Conservation (phyloP, 2,329 filamentous ascomycete genomes). For the Ophiostoma australiae region DNA sequence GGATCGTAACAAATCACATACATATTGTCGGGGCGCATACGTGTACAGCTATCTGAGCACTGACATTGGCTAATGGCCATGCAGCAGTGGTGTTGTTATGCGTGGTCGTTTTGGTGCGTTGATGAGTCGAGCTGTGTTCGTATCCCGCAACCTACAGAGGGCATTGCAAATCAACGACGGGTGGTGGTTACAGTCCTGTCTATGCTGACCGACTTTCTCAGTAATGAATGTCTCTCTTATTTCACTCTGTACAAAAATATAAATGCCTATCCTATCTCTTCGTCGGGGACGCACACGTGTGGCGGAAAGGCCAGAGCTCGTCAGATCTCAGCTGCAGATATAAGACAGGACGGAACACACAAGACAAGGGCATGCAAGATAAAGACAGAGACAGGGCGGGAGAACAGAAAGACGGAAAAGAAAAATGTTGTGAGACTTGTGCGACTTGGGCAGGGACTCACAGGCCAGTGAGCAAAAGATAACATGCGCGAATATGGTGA, state of each 20-base stretch:
- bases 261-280: background rate
- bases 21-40: background rate
- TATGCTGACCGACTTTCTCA: background rate
- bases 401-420: background rate
- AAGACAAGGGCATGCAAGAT: background rate
- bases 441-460: too few relatives aligned
- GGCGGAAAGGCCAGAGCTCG: background rate
- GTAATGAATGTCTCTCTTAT: too few relatives aligned
- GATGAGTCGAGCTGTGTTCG: background rate
- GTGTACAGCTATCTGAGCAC: background rate
- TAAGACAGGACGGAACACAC: background rate
- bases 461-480: background rate
- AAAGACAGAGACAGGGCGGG: background rate
- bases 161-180: too few relatives aligned
- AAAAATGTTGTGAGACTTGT: background rate
- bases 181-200: background rate
- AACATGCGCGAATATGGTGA: background rate
- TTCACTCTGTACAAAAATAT: too few relatives aligned
- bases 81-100: background rate
- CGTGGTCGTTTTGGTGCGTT: background rate
- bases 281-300: background rate
- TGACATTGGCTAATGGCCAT: background rate
- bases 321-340: slow-evolving; percentile 15
- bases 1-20: background rate
- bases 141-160: background rate